Percentiles rank a stretch among this genome's conserved stretches.
Conservation (phyloP, 1,284 basidiomycete species). For the Trichosporon sp. region DNA sequence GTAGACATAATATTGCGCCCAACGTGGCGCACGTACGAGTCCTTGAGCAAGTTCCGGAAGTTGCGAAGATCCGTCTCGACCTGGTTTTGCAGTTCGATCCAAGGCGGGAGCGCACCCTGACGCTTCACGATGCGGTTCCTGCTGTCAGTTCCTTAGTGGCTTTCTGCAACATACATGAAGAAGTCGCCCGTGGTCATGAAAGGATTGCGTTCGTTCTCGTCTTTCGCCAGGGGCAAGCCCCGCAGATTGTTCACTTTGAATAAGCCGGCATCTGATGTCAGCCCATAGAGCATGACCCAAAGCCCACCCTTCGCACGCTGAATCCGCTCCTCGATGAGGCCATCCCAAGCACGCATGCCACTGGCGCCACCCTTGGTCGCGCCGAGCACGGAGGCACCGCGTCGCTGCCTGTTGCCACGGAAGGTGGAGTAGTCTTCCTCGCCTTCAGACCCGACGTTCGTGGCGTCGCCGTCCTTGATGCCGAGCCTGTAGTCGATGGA, state of each 20-base stretch:
- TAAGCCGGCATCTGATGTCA: slow-evolving; percentile 53
- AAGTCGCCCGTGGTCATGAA: slow-evolving; percentile 50
- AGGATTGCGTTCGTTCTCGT: slow-evolving; percentile 68
- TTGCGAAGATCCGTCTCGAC: slow-evolving; percentile 56
- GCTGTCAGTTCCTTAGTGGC: neutral
- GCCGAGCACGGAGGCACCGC: slow-evolving; percentile 41
- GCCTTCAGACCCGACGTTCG: slow-evolving; percentile 14
- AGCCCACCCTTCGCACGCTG: slow-evolving; percentile 52
- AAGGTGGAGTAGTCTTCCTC: slow-evolving; percentile 53
- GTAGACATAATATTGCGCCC: slow-evolving; percentile 55
- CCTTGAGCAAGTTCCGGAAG: slow-evolving; percentile 60
- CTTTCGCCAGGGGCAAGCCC: slow-evolving; percentile 62
- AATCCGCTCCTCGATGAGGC: slow-evolving; percentile 71
- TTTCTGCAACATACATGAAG: slow-evolving; percentile 53
- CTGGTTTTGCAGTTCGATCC: slow-evolving; percentile 76
- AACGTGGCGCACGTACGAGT: slow-evolving; percentile 53
- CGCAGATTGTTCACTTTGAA: slow-evolving; percentile 69
- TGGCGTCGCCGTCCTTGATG: slow-evolving; percentile 51
- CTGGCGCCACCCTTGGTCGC: slow-evolving; percentile 33
- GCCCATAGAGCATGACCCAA: neutral
- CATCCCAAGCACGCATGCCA: slow-evolving; percentile 67
- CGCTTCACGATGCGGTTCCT: slow-evolving; percentile 77
- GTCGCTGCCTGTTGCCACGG: slow-evolving; percentile 53
- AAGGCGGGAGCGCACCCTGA: slow-evolving; percentile 80
- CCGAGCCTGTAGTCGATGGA: slow-evolving; percentile 65